These are phyloP conservation scores for Helotiales sp. DNA, from an alignment of 2,329 filamentous ascomycete genomes.

Conservation along the genomic window DNA sequence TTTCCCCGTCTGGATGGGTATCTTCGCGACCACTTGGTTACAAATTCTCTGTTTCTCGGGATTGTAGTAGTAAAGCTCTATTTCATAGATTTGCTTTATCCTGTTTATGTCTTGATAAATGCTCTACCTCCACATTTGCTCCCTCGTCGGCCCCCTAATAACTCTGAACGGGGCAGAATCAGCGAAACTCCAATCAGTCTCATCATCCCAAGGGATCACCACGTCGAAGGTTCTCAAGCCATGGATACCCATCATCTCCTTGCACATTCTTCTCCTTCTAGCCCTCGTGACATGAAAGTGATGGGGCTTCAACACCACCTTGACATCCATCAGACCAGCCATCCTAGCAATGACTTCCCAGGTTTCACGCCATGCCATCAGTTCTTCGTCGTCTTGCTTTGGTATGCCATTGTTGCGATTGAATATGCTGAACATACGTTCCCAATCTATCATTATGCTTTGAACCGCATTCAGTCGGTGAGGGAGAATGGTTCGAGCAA, in stretches of 20 bases:
- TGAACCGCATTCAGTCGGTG: conserved; percentile 28
- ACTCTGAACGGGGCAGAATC: conserved; percentile 26
- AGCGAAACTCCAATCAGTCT: conserved; percentile 28
- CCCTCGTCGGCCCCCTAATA: conserved; percentile 12
- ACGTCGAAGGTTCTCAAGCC: conserved; percentile 29
- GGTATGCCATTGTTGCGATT: conserved; percentile 26
- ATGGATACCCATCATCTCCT: conserved; percentile 28
- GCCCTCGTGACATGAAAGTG: conserved; percentile 17
- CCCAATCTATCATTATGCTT: conserved; percentile 31
- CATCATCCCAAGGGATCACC: conserved; percentile 28
- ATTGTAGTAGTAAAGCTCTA: no score
- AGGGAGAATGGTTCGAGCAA: conserved; percentile 27
- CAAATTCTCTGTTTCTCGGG: no score
- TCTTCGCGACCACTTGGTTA: no score
- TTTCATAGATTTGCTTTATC: no score
- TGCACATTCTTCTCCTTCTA: conserved; percentile 28
- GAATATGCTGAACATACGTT: conserved; percentile 31
- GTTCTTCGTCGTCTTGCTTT: conserved; percentile 24
- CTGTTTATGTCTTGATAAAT: background rate
- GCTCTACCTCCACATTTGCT: conserved; percentile 1
- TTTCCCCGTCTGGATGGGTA: no score
- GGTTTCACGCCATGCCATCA: conserved; percentile 23
- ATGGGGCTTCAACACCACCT: conserved; percentile 25
- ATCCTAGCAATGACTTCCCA: conserved; percentile 31
- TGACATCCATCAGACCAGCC: conserved; percentile 25